Conservation (phyloP, 2,329 filamentous ascomycete species). For the Lanzia echinophila region DNA sequence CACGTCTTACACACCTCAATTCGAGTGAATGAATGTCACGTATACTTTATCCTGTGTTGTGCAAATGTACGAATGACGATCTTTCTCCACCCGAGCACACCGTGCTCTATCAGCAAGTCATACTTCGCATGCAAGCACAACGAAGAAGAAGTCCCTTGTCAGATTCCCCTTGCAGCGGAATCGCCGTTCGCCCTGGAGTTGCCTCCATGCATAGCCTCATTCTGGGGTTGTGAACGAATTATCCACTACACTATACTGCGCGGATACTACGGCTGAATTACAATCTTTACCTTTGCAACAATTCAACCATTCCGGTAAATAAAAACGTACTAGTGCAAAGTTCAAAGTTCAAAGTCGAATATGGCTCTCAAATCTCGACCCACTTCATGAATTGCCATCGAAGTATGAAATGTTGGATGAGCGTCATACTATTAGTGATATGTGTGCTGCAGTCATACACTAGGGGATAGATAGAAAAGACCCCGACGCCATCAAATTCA, state of each 20-base stretch:
- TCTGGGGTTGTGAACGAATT: background rate
- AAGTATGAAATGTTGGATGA: no score
- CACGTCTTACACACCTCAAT: background rate
- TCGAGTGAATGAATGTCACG: conserved; percentile 1
- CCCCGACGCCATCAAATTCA: no score
- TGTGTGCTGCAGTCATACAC: no score
- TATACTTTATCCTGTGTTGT: background rate
- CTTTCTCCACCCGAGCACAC: background rate
- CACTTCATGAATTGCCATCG: no score
- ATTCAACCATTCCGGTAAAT: no score
- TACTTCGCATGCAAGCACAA: background rate
- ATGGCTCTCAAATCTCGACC: no score
- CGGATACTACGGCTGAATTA: background rate
- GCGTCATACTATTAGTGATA: no score
- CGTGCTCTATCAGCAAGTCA: background rate
- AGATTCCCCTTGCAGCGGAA: background rate
- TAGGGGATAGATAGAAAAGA: no score
- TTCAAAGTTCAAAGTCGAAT: no score
- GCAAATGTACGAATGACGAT: background rate
- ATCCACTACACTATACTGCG: background rate
- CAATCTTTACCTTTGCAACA: no score
- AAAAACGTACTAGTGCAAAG: no score
- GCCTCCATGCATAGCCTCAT: background rate
- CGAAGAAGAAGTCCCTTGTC: background rate
- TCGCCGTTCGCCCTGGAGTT: background rate